Base-by-base conservation (phyloP, 2,329 filamentous ascomycete genomes). In the Rhynchosporium agropyri region DNA sequence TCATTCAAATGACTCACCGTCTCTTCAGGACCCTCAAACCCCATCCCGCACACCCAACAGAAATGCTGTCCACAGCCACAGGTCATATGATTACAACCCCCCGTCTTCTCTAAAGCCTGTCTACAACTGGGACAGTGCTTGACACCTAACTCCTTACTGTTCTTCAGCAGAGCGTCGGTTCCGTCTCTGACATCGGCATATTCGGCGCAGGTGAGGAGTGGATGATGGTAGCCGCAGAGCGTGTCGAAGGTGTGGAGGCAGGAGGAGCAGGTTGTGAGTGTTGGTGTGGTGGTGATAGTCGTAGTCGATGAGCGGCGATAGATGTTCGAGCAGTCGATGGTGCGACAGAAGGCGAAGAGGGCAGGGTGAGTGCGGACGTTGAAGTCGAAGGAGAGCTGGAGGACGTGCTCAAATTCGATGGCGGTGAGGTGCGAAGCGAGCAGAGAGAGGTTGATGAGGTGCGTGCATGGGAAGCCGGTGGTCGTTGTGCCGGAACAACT, bases 311-410 rank as follows among this genome's bases (percentile, higher is more conserved):
- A 20, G 20, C 63, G 57, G 7, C 79, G 76, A 65, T 82, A 82
- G 9, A 81, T 68, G 20, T 75, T 74, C 5, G 66, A 71, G 61
- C 80, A 83, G 65, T 80, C 78, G 0, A 78, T 74, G 0, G 77
- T 79, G 2, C 78, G 77, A 58, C 80, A 82, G 64, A 76, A 43
- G 9, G 5, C 10, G 42, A 10, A 43, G 13, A 36, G 31, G 8
- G 36, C 29, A 2, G 31, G 74, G 36, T 74, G 70, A 4, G 64
- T 72, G 4, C 70, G 72, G 42, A 80, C 64, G 62, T 79, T 74
- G 0, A 73, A 68, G 3, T 66, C 61, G 58, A 79, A 77, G 0
- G 77, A 77, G 1, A 68, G 65, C n/a, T 75, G 63, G 4, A 80
- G 72, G 2, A 80, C n/a, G 13, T 70, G 67, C 46, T 80, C 77